phyloP scores from a whole-genome alignment of 345 rosid genomes.

The Citrus mangshanensis region DNA sequence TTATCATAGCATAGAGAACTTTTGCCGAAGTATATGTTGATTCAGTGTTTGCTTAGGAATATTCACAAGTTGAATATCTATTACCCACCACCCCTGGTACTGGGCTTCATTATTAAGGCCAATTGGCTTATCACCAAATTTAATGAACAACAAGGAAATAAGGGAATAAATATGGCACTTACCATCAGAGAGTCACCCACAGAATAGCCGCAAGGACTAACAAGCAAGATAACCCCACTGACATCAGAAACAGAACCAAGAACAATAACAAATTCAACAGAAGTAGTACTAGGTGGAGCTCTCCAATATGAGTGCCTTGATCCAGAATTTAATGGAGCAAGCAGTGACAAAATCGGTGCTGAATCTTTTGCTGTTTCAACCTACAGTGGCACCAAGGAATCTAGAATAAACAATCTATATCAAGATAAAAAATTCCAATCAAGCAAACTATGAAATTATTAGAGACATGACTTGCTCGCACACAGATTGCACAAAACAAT shows the following conservation, averaged over 20 bases:
- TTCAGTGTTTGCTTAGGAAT: not conserved
- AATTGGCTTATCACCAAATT: constrained; percentile 3
- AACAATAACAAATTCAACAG: constrained; percentile 65
- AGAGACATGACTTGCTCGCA: not conserved
- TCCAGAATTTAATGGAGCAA: constrained; percentile 62
- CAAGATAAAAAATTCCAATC: not conserved
- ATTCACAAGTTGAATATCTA: not conserved
- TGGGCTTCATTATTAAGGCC: not conserved
- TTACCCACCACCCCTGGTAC: not conserved
- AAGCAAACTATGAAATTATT: not conserved
- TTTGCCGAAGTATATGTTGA: not conserved
- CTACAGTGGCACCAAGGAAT: constrained; percentile 37
- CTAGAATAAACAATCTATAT: constrained; percentile 12
- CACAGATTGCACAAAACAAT: not conserved
- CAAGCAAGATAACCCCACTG: constrained; percentile 69
- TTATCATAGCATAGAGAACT: not conserved
- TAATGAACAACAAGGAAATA: constrained; percentile 2
- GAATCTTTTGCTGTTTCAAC: constrained; percentile 88
- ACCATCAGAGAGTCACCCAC: constrained; percentile 75
- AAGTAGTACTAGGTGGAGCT: constrained; percentile 63
- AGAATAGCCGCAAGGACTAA: constrained; percentile 95
- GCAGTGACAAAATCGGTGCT: constrained; percentile 74
- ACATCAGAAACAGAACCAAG: constrained; percentile 80
- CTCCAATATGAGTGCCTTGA: constrained; percentile 69
- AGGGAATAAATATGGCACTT: constrained; percentile 27